These are phyloP conservation scores for Serendipita vermifera DNA, from an alignment of 768 basidiomycete species.

Conservation along the genomic window DNA sequence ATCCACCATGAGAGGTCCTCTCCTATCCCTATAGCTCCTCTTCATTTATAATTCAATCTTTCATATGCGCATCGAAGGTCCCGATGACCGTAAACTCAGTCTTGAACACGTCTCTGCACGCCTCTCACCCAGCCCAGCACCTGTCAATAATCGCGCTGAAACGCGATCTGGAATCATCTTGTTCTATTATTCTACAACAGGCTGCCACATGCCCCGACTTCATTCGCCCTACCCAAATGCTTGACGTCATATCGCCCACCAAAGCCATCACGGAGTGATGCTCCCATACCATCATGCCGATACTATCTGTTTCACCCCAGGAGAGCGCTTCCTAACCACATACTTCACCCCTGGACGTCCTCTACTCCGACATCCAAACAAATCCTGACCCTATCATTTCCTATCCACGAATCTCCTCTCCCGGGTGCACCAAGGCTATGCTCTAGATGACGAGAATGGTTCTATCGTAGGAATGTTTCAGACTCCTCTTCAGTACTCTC, in stretches of 20 bases:
- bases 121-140: too few relatives aligned
- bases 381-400: background rate
- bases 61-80: background rate
- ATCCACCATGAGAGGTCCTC: background rate
- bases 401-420: conserved; percentile 58
- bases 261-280: too few relatives aligned
- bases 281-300: conserved; percentile 78
- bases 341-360: conserved; percentile 56
- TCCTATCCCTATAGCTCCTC: background rate
- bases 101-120: conserved; percentile 48
- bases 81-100: background rate
- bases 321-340: conserved; percentile 65
- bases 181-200: conserved; percentile 62
- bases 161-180: conserved; percentile 34
- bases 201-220: conserved; percentile 58
- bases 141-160: too few relatives aligned
- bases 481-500: conserved; percentile 56
- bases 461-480: conserved; percentile 66
- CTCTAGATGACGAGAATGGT: conserved; percentile 48
- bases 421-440: conserved; percentile 68
- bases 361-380: too few relatives aligned
- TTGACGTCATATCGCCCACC: conserved; percentile 8
- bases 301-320: conserved; percentile 60
- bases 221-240: conserved; percentile 30
- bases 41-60: conserved; percentile 5